Conservation (phyloP, 441 rosid genomes). For the Euphorbia corollata region DNA sequence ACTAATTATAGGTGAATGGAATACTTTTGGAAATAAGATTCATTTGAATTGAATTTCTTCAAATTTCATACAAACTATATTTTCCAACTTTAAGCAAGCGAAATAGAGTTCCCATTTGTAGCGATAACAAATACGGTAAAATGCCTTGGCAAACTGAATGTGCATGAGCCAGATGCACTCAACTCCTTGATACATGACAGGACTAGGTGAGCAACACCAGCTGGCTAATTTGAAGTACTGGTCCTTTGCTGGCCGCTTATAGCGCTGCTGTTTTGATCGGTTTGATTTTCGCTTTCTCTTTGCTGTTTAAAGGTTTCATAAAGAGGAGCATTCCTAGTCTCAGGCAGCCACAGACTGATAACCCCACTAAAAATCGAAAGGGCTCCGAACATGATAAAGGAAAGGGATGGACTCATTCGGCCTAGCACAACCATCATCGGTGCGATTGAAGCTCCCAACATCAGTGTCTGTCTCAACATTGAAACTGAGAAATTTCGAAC, state of each 20-base stretch:
- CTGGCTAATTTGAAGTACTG: background rate
- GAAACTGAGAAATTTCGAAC: slow-evolving; percentile 61
- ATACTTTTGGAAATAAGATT: too few relatives aligned
- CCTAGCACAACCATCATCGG: slow-evolving; percentile 55
- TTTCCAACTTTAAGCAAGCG: too few relatives aligned
- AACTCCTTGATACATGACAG: too few relatives aligned
- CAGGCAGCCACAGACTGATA: slow-evolving; percentile 47
- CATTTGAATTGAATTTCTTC: too few relatives aligned
- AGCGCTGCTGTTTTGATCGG: background rate
- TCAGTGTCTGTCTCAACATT: slow-evolving; percentile 46
- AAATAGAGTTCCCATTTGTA: too few relatives aligned
- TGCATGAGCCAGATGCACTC: too few relatives aligned
- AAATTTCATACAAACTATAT: too few relatives aligned
- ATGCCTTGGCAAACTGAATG: too few relatives aligned
- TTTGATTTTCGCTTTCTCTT: slow-evolving; percentile 34
- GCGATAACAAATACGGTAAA: too few relatives aligned
- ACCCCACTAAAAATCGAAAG: slow-evolving; percentile 46
- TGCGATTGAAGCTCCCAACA: slow-evolving; percentile 62
- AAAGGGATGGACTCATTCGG: slow-evolving; percentile 38
- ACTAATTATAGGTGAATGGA: too few relatives aligned
- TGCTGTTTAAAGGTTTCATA: slow-evolving; percentile 57
- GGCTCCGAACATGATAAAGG: slow-evolving; percentile 41
- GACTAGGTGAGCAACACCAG: background rate
- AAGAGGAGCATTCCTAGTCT: slow-evolving; percentile 54
- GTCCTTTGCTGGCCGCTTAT: background rate